phyloP scores from a whole-genome alignment of 1,284 basidiomycete genomes.

The Ustilago sp. region DNA sequence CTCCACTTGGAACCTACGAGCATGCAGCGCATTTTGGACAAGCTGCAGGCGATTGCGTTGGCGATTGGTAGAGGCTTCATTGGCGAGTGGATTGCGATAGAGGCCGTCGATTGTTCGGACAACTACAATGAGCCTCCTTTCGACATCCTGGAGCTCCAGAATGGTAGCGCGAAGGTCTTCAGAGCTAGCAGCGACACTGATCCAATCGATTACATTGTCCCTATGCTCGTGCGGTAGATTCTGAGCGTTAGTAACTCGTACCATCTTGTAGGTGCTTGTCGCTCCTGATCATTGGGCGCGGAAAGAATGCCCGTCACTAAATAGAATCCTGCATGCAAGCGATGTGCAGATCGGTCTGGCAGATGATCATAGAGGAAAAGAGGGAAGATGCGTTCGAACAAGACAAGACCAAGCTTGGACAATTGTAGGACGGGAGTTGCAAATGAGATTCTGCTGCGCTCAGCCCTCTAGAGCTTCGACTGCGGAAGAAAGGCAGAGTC shows the following conservation, averaged over 20 bases:
- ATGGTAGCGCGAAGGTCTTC: neutral
- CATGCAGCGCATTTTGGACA: neutral
- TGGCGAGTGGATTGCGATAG: neutral
- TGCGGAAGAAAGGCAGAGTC: constrained; percentile 8
- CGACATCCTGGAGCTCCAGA: neutral
- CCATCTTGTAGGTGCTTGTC: neutral
- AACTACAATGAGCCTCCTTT: neutral
- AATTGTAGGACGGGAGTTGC: neutral
- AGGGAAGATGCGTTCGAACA: neutral
- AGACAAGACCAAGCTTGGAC: neutral
- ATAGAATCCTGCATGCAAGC: neutral
- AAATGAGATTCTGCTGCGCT: neutral
- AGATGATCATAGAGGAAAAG: neutral
- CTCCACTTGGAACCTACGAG: neutral
- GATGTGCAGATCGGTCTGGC: too few relatives aligned
- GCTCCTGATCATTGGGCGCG: neutral
- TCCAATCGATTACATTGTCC: neutral
- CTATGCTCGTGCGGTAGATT: neutral
- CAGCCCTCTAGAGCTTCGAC: neutral
- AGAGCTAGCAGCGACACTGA: neutral
- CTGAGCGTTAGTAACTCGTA: neutral
- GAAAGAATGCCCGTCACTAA: neutral
- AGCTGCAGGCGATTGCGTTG: neutral
- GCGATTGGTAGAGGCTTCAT: neutral
- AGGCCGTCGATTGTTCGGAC: neutral